Base-by-base conservation (phyloP, 2,329 filamentous ascomycete species). In the Aspergillus sergii region DNA sequence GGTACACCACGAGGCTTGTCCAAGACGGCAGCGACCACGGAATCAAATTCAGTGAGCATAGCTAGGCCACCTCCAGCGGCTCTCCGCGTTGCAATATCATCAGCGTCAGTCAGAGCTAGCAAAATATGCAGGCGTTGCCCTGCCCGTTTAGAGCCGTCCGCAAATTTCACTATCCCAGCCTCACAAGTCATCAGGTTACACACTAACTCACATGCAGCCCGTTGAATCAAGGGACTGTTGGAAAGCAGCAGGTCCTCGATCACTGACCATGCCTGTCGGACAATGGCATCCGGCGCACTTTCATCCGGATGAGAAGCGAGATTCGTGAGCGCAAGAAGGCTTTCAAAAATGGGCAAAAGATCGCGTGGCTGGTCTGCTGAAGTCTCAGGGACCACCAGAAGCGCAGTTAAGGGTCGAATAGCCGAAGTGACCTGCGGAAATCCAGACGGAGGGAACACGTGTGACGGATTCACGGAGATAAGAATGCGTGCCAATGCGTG, bases 261-360 rank as follows among this genome's bases (percentile, higher is more conserved):
- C 23, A 88, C 87, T 0, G 88, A 76, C 87, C 92, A 96, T 0
- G 90, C 88, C 4, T 86, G 82, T 11, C 91, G 88, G 41, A 97
- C 88, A 57, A 97, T 94, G 19, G 85, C 82, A 59, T 94, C 90
- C 14, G 89, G 86, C 16, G 79, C 74, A 32, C 76, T 71, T 59
- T 72, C 71, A 65, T 82, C 76, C 21, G 81, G 75, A 54, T 78
- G 74, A 0, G 92, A 96, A 0, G 94, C 95, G 9, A 99, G 86
- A 71, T 99, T 99, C 0, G 95, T 98, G 41, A 99, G 86, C 0
- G 95, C 94, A 76, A 98, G 90, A 10, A 99, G 85, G 0, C 91
- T 86, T 78, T 99, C 95, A 69, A 98, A 99, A 0, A 91, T 89
- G 0, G 95, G 93, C 0, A 99, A 85, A 16, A 98, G 86, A 75